Evolutionary conservation across 257 asterid species (phyloP), one percentile per base, ranked within the genome.

Genomic region (Eucommia ulmoides): DNA sequence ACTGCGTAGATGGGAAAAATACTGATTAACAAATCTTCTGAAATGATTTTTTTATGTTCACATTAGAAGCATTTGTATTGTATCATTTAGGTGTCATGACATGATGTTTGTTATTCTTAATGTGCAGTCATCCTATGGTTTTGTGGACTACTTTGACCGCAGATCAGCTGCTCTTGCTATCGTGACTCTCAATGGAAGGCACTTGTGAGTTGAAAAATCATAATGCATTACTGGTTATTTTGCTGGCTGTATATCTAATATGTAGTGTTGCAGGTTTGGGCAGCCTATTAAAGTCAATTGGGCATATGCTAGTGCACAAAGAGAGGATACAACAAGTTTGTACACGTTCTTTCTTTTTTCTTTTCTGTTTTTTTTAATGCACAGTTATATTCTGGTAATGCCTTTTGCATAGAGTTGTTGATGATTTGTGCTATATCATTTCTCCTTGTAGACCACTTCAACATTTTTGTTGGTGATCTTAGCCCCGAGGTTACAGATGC

Each of bases 401-500:
- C 21, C 9, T 16, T 3, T 16, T 10, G 16, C 44, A 35, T 35
- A 10, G 16, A 35, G 11, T 9, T 6, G 44, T 35, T 35, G 14
- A 35, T 11, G 16, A 18, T 18, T 35, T 35, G 16, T 35, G 44
- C 44, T 35, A 35, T 35, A 10, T 51, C 20, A 11, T 14, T 38
- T 15, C 55, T 53, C 54, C 50, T 59, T 69, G 29, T 71, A 87
- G 96, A 41, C 48, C 96, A 83, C 65, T 87, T 72, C 58, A 87
- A 75, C 82, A 69, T 83, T 55, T 87, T 83, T 70, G 94, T 83
- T 33, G 96, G 94, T 9, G 94, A 87, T 65, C 94, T 87, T 56
- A 87, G 96, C 70, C 88, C 93, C 1, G 96, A 87, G 81, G 83
- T 87, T 45, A 87, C 93, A 24, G 96, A 87, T 76, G 81, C 94